A percentile compares a stretch with the other conserved stretches of the same genome.
Evolutionary conservation across 139 green algal genomes (phyloP).

Genomic region (Chlamydomonas schloesseri): DNA sequence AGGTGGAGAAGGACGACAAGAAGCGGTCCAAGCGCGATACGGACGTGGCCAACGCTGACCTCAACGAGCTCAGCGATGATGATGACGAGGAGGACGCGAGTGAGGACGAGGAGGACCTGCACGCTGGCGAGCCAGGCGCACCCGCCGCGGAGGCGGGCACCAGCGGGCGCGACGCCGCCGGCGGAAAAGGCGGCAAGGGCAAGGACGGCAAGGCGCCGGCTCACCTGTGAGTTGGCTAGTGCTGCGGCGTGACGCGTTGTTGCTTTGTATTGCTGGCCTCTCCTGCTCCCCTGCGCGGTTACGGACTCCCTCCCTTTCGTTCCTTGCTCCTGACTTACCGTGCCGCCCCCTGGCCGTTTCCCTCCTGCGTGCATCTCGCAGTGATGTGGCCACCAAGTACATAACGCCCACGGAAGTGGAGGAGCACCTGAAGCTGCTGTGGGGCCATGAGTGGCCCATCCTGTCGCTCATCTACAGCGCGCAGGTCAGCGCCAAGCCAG

Average conservation of each 20-base stretch:
- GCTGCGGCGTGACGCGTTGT: no score
- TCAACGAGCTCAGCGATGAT: constrained; percentile 1
- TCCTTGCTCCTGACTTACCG: neutral
- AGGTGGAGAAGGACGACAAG: neutral
- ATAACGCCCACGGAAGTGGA: constrained; percentile 83
- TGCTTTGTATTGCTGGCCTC: no score
- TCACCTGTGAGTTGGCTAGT: neutral
- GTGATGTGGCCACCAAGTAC: constrained; percentile 66
- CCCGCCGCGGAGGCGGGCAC: neutral
- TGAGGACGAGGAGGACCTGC: neutral
- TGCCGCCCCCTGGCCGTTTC: neutral
- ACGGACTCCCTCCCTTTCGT: no score
- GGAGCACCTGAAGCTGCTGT: constrained; percentile 82
- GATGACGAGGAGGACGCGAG: neutral
- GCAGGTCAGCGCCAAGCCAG: neutral
- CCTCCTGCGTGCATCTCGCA: neutral
- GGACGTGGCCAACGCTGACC: constrained; percentile 42
- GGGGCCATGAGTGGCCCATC: constrained; percentile 76
- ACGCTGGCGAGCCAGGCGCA: neutral
- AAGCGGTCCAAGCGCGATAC: constrained; percentile 27
- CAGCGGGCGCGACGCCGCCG: neutral
- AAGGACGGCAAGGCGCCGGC: neutral
- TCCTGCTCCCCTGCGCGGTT: no score
- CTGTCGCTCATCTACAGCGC: constrained; percentile 75
- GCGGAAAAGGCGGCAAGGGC: constrained; percentile 7